Evolutionary conservation across 73 alveolate species (phyloP), one percentile per base, ranked within the genome.

Genomic region (Loxodes magnus): DNA sequence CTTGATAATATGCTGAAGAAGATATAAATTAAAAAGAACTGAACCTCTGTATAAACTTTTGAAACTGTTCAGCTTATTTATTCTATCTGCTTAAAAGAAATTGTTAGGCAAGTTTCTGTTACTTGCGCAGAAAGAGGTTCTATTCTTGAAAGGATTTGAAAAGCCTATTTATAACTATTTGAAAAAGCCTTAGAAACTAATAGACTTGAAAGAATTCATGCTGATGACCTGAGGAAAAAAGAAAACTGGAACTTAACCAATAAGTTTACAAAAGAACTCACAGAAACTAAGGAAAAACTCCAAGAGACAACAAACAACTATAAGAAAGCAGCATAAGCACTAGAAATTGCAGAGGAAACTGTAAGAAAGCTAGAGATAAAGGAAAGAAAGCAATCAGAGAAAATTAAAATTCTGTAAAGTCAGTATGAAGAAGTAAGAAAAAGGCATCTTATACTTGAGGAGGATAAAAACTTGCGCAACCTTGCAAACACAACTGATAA

Each of bases 41-140:
- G 6, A 22, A 46, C 9, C 59, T 9, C 16, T 25, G 59, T 24
- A 10, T 37, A 46, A 46, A 16, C 27, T 12, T 21, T 46, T 24
- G 59, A 46, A 16, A 24, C 7, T 21, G 34, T 41, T 0, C 70
- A 58, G 46, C 29, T 58, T 25, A 53, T 66, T 3, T 66, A 59
- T 35, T 51, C 70, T 19, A 64, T 57, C 12, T 43, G 72, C 3
- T 66, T 66, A 28, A 28, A 58, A 12, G 73, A 66, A 19, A 21
- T 66, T 2, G 53, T 51, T 2, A 36, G 80, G 33, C 61, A 66
- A 25, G 65, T 66, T 5, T 15, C 55, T 14, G 52, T 56, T 17
- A 48, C 55, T 4, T 66, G 80, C 27, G 15, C 35, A 3, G 37
- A 58, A 27, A 36, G 80, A 66, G 80, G 72, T 7, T 71, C 42